Evolutionary conservation across 176 grass and related monocot species (phyloP).

Genomic region (Zoysia japonica): DNA sequence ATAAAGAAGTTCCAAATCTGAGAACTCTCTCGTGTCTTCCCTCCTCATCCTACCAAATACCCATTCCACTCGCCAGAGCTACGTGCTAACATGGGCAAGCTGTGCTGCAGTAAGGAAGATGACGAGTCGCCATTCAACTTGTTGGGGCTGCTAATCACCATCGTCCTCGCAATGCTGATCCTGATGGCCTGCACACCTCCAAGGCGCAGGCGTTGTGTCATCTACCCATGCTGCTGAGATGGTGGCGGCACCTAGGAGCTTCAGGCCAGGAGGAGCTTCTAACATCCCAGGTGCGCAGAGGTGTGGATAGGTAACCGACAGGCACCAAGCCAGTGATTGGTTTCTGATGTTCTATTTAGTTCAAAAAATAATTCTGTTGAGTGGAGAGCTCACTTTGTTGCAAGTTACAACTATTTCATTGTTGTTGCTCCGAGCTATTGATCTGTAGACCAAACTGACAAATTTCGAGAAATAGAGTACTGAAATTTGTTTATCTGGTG

Average conservation of each 20-base stretch:
- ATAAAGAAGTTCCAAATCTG: not conserved
- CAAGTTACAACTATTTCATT: not conserved
- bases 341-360: slow-evolving; percentile 25
- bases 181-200: slow-evolving; percentile 55
- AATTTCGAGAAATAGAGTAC: not conserved
- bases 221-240: slow-evolving; percentile 45
- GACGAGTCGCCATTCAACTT: slow-evolving; percentile 51
- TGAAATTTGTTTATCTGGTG: slow-evolving; percentile 13
- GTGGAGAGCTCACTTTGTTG: slow-evolving; percentile 5
- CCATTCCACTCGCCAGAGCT: not conserved
- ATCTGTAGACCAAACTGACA: slow-evolving; percentile 8
- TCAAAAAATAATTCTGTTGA: slow-evolving; percentile 30
- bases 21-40: not conserved
- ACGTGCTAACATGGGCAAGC: slow-evolving; percentile 60
- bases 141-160: slow-evolving; percentile 51
- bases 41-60: slow-evolving; percentile 8
- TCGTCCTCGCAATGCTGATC: slow-evolving; percentile 56
- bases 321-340: slow-evolving; percentile 13
- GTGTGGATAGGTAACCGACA: not conserved
- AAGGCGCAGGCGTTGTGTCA: slow-evolving; percentile 45
- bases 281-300: not conserved
- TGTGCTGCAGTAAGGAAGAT: slow-evolving; percentile 53
- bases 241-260: not conserved
- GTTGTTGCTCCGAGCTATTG: not conserved
- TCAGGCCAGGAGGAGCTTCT: slow-evolving; percentile 2